Conservation (phyloP, 2,329 filamentous ascomycete genomes). For the Curvularia hawaiiensis region DNA sequence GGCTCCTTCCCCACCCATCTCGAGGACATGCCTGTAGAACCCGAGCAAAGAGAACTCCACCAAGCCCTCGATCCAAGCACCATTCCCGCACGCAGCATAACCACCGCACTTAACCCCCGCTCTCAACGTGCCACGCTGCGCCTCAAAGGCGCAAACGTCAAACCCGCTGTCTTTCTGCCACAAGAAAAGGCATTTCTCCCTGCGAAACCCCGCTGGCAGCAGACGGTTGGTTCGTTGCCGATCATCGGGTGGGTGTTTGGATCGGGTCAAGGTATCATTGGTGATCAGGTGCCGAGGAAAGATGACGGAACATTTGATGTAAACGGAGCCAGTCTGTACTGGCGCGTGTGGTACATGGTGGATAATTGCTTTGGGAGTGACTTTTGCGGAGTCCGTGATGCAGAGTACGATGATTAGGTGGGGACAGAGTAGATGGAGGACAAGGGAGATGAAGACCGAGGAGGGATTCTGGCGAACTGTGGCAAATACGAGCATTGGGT, state of each 20-base stretch:
- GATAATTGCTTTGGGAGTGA: slow-evolving; percentile 64
- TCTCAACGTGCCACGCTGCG: slow-evolving; percentile 33
- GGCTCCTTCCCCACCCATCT: slow-evolving; percentile 35
- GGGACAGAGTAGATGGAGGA: background rate
- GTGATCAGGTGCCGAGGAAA: slow-evolving; percentile 73
- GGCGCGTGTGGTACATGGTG: slow-evolving; percentile 63
- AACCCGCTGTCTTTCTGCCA: slow-evolving; percentile 48
- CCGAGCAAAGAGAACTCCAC: slow-evolving; percentile 24
- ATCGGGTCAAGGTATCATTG: slow-evolving; percentile 66
- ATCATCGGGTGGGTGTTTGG: slow-evolving; percentile 54
- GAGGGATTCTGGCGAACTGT: slow-evolving; percentile 1
- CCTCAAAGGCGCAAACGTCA: slow-evolving; percentile 43
- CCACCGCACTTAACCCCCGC: slow-evolving; percentile 29
- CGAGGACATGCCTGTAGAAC: slow-evolving; percentile 20
- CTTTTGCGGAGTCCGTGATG: slow-evolving; percentile 63
- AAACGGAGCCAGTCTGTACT: slow-evolving; percentile 65
- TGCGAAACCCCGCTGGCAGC: slow-evolving; percentile 49
- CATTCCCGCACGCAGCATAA: slow-evolving; percentile 20
- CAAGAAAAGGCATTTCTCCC: slow-evolving; percentile 56
- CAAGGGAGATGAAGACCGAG: background rate
- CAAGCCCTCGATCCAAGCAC: slow-evolving; percentile 40
- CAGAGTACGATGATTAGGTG: slow-evolving; percentile 49
- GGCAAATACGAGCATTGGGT: slow-evolving; percentile 12
- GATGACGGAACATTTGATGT: slow-evolving; percentile 81
- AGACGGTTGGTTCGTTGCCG: slow-evolving; percentile 55